Percentiles rank a stretch among this genome's conserved stretches.
phyloP scores from a whole-genome alignment of 805 yeast genomes.

The Candida namnaoensis region DNA sequence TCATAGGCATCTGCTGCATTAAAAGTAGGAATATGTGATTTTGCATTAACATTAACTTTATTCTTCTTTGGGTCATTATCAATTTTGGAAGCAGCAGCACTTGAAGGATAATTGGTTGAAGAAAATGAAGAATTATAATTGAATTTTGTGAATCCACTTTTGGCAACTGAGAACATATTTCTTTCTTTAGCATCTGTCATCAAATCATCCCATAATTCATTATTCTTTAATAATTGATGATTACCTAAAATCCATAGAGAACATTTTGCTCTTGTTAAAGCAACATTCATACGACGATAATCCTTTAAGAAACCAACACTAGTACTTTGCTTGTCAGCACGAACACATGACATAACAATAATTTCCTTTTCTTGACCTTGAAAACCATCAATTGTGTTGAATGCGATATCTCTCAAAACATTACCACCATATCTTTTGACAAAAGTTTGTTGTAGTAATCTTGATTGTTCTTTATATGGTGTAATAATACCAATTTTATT shows the following conservation, averaged over 20 bases:
- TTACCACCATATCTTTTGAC: slow-evolving; percentile 48
- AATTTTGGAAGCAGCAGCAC: too few species aligned
- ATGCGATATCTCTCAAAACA: slow-evolving; percentile 63
- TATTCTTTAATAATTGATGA: slow-evolving; percentile 49
- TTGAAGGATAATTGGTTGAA: too few species aligned
- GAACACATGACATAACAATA: slow-evolving; percentile 89
- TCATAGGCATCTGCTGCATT: not conserved
- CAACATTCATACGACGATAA: slow-evolving; percentile 93
- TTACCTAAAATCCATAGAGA: slow-evolving; percentile 92
- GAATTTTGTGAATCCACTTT: slow-evolving; percentile 12
- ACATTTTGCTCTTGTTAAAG: slow-evolving; percentile 85
- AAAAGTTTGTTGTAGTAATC: slow-evolving; percentile 49
- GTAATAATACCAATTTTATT: slow-evolving; percentile 87
- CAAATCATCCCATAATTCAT: slow-evolving; percentile 67
- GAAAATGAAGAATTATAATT: too few species aligned
- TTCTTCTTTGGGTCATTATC: too few species aligned
- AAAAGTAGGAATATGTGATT: not conserved
- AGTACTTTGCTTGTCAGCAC: slow-evolving; percentile 55
- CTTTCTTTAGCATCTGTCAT: slow-evolving; percentile 57
- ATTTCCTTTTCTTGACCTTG: slow-evolving; percentile 97
- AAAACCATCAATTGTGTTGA: slow-evolving; percentile 95
- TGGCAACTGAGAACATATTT: slow-evolving; percentile 11
- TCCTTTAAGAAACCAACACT: slow-evolving; percentile 88
- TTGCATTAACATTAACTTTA: too few species aligned
- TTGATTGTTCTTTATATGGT: slow-evolving; percentile 87